Percentiles rank a stretch among this genome's conserved stretches.
Evolutionary conservation across 192 early-diverging fungal genomes (phyloP).

Genomic region (Chytriomyces confervae): DNA sequence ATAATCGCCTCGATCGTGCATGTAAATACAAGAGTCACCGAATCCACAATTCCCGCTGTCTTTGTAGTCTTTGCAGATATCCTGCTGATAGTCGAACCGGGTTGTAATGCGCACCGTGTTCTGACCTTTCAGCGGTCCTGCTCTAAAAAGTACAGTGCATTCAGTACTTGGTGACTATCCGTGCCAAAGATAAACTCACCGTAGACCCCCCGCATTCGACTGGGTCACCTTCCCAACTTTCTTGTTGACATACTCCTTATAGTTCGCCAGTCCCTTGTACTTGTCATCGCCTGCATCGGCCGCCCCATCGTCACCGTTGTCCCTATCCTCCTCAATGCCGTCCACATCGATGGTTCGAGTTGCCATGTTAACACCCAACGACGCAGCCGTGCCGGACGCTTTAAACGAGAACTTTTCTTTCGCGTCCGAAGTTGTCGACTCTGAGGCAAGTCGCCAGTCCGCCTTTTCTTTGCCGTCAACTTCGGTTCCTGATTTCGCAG

Average conservation of each 20-base stretch:
- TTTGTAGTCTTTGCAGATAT: conserved; percentile 99
- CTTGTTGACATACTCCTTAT: conserved; percentile 72
- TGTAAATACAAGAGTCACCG: conserved; percentile 96
- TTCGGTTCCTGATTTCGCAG: not conserved
- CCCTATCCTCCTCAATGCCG: conserved; percentile 27
- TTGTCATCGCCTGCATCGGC: conserved; percentile 50
- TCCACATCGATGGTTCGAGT: conserved; percentile 60
- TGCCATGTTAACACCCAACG: conserved; percentile 46
- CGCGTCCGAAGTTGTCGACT: not conserved
- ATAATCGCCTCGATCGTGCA: conserved; percentile 97
- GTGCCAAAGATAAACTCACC: conserved; percentile 15
- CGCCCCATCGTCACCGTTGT: conserved; percentile 21
- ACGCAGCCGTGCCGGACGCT: conserved; percentile 53
- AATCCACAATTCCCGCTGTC: conserved; percentile 81
- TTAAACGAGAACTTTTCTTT: conserved; percentile 16
- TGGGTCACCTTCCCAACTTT: conserved; percentile 63
- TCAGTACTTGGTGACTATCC: not conserved
- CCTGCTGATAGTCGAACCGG: conserved; percentile 96
- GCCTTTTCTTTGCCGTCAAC: not conserved
- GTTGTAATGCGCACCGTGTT: conserved; percentile 79
- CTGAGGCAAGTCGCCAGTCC: not conserved
- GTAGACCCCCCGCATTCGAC: conserved; percentile 52
- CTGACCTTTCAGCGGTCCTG: conserved; percentile 75
- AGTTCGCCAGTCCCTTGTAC: conserved; percentile 73
- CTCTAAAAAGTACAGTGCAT: conserved; percentile 42